Conservation (phyloP, 2,329 filamentous ascomycete genomes). For the Fusarium oligoseptatum region DNA sequence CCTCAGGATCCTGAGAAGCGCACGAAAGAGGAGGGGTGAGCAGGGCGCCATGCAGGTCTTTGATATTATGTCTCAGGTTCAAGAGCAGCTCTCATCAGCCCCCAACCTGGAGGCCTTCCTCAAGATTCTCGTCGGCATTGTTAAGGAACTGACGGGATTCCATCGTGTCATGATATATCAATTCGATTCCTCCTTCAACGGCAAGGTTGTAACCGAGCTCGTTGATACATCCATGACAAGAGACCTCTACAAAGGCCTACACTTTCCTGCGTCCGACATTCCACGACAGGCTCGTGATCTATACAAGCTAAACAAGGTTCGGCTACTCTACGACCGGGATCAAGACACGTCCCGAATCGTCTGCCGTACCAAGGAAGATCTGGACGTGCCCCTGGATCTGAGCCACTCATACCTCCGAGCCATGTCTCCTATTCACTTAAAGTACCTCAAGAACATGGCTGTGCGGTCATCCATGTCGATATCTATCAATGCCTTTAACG, state of each 20-base stretch:
- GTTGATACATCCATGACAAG: conserved; percentile 84
- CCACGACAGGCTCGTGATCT: conserved; percentile 88
- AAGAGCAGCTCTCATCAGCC: conserved; percentile 85
- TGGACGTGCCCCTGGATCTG: conserved; percentile 83
- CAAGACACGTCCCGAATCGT: conserved; percentile 84
- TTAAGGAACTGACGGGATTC: conserved; percentile 91
- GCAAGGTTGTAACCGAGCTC: conserved; percentile 87
- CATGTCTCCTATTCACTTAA: conserved; percentile 91
- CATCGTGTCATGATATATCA: conserved; percentile 95
- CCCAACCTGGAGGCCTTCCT: conserved; percentile 79
- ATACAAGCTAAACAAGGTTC: conserved; percentile 91
- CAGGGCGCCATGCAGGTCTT: conserved; percentile 91
- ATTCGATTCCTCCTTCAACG: conserved; percentile 86
- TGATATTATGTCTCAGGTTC: conserved; percentile 91
- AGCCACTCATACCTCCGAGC: conserved; percentile 87
- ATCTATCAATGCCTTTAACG: conserved; percentile 86
- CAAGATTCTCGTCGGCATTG: conserved; percentile 85
- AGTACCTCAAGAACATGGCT: conserved; percentile 89
- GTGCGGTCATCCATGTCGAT: conserved; percentile 97
- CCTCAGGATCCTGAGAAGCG: conserved; percentile 80
- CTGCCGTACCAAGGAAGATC: conserved; percentile 79
- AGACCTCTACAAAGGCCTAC: conserved; percentile 87
- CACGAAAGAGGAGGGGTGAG: conserved; percentile 80
- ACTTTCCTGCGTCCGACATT: conserved; percentile 91
- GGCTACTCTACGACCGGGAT: conserved; percentile 87